Evolutionary conservation across 139 green algal species (phyloP), one percentile per base, ranked within the genome.

Genomic region (Micromonas commoda): DNA sequence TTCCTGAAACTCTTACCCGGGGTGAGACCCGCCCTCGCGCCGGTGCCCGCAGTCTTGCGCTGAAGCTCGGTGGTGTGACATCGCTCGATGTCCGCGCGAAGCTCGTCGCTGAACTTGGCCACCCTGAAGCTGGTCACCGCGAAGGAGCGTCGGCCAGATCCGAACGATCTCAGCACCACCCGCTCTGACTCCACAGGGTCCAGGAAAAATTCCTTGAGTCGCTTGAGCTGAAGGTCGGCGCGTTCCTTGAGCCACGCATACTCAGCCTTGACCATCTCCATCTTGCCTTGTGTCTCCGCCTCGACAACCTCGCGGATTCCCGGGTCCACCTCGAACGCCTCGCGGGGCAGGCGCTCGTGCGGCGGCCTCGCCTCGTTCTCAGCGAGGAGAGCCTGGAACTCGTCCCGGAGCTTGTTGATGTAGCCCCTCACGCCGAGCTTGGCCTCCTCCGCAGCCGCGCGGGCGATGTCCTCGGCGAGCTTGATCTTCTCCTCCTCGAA

Each of bases 401-500:
- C 83, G 3, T 65, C 39, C 13, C 82, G 65, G 0, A 89, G 37
- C 60, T 82, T 66, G 24, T 78, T 69, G 34, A 91, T 52, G 23
- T 86, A 79, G 65, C 90, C 77, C 1, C 81, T 57, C 33, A 90
- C 78, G 1, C 74, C 80, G 45, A 84, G 52, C 82, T 92, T 91
- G 85, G 92, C 92, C 31, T 74, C 77, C 71, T 91, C 80, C 20
- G 86, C 84, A 4, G 73, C 69, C 24, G 76, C 82, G 5, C 71
- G 34, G 9, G 54, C 3, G 23, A 64, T 80, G 66, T 91, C 85
- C 31, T 80, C 68, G 69, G 91, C 88, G n/a, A 82, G 80, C 82
- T 91, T 87, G 71, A 91, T 85, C 85, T 91, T 90, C 1, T 84
- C 86, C 73, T 94, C 87, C 76, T 96, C 91, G 16, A 94, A 83